These are phyloP conservation scores for Phytophthora lateralis DNA, from an alignment of 352 stramenopile genomes.

Conservation along the genomic window DNA sequence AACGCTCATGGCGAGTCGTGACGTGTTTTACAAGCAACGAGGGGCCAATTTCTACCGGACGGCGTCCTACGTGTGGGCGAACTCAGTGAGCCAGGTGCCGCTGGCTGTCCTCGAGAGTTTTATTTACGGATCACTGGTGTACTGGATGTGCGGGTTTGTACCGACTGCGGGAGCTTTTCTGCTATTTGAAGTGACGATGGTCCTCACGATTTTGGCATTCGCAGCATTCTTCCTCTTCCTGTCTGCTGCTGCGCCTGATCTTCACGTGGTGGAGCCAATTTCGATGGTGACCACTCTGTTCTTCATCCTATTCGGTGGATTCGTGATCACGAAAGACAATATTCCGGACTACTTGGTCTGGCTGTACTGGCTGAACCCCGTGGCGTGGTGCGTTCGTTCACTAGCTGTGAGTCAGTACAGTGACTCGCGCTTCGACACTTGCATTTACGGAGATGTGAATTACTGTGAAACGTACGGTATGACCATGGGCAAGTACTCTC, in stretches of 20 bases:
- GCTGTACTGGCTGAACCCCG: slow-evolving; percentile 51
- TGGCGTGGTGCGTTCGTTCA: slow-evolving; percentile 43
- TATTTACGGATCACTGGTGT: slow-evolving; percentile 76
- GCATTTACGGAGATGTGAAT: slow-evolving; percentile 29
- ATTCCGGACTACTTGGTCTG: slow-evolving; percentile 42
- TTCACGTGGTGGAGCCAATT: slow-evolving; percentile 43
- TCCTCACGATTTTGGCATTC: slow-evolving; percentile 46
- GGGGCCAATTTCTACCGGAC: slow-evolving; percentile 76
- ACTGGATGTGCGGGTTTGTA: slow-evolving; percentile 76
- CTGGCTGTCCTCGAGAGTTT: slow-evolving; percentile 50
- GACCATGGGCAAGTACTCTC: slow-evolving; percentile 42
- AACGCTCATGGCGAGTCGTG: slow-evolving; percentile 61
- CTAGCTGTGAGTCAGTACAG: slow-evolving; percentile 40
- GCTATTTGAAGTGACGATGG: slow-evolving; percentile 41
- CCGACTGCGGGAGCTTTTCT: slow-evolving; percentile 27
- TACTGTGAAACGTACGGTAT: slow-evolving; percentile 30
- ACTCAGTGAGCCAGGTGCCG: slow-evolving; percentile 35
- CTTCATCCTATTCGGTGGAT: slow-evolving; percentile 50
- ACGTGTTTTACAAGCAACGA: slow-evolving; percentile 81
- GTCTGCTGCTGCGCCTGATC: slow-evolving; percentile 24
- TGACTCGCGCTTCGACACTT: slow-evolving; percentile 24
- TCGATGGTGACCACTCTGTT: slow-evolving; percentile 38
- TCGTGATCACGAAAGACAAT: slow-evolving; percentile 37
- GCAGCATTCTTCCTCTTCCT: slow-evolving; percentile 50
- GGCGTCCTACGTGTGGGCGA: slow-evolving; percentile 58